Evolutionary conservation across 768 basidiomycete genomes (phyloP).

Genomic region (Paxillus ammoniavirescens): DNA sequence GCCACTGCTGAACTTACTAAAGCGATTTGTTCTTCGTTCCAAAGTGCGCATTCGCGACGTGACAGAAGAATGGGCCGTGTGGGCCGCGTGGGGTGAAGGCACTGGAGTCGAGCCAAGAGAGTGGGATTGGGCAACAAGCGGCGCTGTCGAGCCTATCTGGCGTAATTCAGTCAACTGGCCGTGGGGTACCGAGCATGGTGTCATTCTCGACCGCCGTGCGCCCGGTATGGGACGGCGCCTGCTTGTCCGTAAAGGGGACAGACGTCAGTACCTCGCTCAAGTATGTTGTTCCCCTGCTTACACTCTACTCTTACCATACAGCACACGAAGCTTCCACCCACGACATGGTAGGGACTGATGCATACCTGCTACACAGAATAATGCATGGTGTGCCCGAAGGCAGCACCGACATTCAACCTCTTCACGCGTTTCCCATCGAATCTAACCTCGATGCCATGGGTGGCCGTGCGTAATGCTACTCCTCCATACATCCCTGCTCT

Average conservation of each 20-base stretch:
- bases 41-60: slow-evolving; percentile 84
- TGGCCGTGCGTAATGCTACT: slow-evolving; percentile 57
- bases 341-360: slow-evolving; percentile 48
- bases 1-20: slow-evolving; percentile 67
- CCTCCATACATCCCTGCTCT: background rate
- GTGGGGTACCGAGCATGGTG: slow-evolving; percentile 56
- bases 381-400: slow-evolving; percentile 89
- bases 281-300: background rate
- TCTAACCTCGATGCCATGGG: slow-evolving; percentile 95
- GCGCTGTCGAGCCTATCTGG: slow-evolving; percentile 80
- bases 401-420: slow-evolving; percentile 65
- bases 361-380: slow-evolving; percentile 79
- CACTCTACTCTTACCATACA: slow-evolving; percentile 23
- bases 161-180: slow-evolving; percentile 44
- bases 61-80: slow-evolving; percentile 75
- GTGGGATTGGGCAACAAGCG: slow-evolving; percentile 66
- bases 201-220: slow-evolving; percentile 63
- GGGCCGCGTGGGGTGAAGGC: slow-evolving; percentile 73
- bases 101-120: slow-evolving; percentile 37
- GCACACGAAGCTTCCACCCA: slow-evolving; percentile 57
- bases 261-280: slow-evolving; percentile 54
- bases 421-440: slow-evolving; percentile 88
- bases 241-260: slow-evolving; percentile 65
- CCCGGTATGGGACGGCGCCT: slow-evolving; percentile 77
- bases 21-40: slow-evolving; percentile 82